phyloP scores from a whole-genome alignment of 306 rosid species.

The Ceratonia siliqua region DNA sequence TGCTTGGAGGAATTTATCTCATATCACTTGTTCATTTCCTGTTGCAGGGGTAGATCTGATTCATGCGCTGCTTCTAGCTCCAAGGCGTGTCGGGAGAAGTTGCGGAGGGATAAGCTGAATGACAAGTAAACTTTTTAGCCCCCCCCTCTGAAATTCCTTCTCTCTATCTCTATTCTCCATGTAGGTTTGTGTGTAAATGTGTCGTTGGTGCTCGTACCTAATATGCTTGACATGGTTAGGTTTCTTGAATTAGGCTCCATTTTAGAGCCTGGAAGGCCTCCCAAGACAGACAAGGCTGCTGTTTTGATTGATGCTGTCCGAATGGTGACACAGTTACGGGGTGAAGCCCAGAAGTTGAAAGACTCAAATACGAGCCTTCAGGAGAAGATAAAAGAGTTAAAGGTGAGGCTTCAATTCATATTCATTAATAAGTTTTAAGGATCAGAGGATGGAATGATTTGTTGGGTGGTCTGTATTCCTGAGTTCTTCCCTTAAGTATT shows the following conservation, averaged over 20 bases:
- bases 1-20: slow-evolving; percentile 1
- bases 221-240: slow-evolving; percentile 56
- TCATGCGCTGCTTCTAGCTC: slow-evolving; percentile 70
- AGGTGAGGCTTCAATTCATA: slow-evolving; percentile 46
- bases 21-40: slow-evolving; percentile 30
- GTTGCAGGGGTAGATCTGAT: slow-evolving; percentile 78
- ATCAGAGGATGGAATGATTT: slow-evolving; percentile 1
- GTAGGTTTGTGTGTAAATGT: slow-evolving; percentile 16
- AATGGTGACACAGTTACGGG: slow-evolving; percentile 85
- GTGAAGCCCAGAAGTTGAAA: slow-evolving; percentile 88
- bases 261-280: slow-evolving; percentile 91
- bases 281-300: slow-evolving; percentile 95
- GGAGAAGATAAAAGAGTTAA: slow-evolving; percentile 91
- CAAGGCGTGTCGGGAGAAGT: slow-evolving; percentile 96
- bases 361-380: slow-evolving; percentile 83
- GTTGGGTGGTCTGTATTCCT: slow-evolving; percentile 14
- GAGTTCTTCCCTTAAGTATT: background rate
- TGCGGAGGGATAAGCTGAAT: slow-evolving; percentile 91
- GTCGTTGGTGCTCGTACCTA: slow-evolving; percentile 21
- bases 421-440: background rate
- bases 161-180: slow-evolving; percentile 13
- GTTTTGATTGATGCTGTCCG: slow-evolving; percentile 83
- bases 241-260: slow-evolving; percentile 85
- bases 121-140: slow-evolving; percentile 66
- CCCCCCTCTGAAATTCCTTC: slow-evolving; percentile 11